These are phyloP conservation scores for Eucommia ulmoides DNA, from an alignment of 257 asterid genomes.

Conservation along the genomic window DNA sequence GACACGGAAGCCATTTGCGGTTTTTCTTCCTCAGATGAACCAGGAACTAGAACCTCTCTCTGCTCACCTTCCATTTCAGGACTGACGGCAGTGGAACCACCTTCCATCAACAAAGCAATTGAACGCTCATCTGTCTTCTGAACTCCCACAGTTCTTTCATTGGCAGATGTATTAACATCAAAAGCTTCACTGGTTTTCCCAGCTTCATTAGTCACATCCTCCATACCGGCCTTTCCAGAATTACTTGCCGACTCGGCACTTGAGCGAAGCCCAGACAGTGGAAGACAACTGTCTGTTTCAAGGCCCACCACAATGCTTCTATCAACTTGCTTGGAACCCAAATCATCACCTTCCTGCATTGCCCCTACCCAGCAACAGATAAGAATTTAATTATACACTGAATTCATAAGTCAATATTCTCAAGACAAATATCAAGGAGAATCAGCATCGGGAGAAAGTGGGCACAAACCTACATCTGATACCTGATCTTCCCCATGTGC, in stretches of 20 bases:
- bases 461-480: conserved; percentile 99
- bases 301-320: conserved; percentile 18
- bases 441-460: conserved; percentile 42
- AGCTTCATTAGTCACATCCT: conserved; percentile 21
- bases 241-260: conserved; percentile 19
- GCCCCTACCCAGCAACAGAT: conserved; percentile 61
- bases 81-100: conserved; percentile 13
- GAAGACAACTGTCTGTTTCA: conserved; percentile 28
- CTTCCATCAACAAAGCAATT: conserved; percentile 21
- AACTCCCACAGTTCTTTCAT: conserved; percentile 20
- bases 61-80: conserved; percentile 20
- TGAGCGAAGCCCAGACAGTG: conserved; percentile 18
- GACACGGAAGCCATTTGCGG: conserved; percentile 13
- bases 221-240: conserved; percentile 16
- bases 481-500: conserved; percentile 65
- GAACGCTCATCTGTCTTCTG: conserved; percentile 16
- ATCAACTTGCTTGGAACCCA: conserved; percentile 36
- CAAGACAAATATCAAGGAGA: conserved; percentile 1
- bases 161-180: conserved; percentile 19
- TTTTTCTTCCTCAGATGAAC: conserved; percentile 24
- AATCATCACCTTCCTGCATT: conserved; percentile 59
- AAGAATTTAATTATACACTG: conserved; percentile 21
- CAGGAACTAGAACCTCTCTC: conserved; percentile 20
- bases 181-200: conserved; percentile 18
- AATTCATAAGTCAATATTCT: conserved; percentile 10